A percentile compares a stretch with the other conserved stretches of the same genome.
These are phyloP conservation scores for Marchantia paleacea DNA, from an alignment of 225 moss, liverwort and hornwort species.

Conservation along the genomic window DNA sequence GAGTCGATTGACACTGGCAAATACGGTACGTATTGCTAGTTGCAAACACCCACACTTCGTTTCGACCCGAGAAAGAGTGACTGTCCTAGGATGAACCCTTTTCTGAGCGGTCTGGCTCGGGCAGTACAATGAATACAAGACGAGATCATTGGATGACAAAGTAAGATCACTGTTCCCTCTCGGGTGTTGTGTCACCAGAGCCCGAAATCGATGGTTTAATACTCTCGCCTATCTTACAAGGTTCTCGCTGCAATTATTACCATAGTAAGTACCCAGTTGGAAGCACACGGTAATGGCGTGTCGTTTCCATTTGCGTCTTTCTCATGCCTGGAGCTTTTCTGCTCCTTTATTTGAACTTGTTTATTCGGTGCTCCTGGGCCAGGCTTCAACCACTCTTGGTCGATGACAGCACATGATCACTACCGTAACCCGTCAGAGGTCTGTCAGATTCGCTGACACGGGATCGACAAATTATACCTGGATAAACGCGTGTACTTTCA, in stretches of 20 bases:
- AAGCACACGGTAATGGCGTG: neutral
- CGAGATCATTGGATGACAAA: neutral
- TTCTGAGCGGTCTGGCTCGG: too few species aligned
- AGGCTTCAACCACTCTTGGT: neutral
- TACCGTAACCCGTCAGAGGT: neutral
- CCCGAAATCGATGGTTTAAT: neutral
- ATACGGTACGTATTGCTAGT: neutral
- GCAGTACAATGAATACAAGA: neutral
- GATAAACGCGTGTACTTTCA: neutral
- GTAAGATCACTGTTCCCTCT: neutral
- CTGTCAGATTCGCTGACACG: neutral
- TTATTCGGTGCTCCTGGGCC: too few species aligned
- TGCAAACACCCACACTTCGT: too few species aligned
- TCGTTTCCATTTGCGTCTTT: neutral
- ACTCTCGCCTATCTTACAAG: neutral
- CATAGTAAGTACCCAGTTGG: neutral
- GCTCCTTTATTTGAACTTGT: neutral
- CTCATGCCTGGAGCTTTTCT: neutral
- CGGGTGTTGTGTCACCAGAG: neutral
- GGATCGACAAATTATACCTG: neutral
- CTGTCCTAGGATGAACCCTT: too few species aligned
- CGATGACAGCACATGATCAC: slow-evolving; percentile 5
- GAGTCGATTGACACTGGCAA: neutral
- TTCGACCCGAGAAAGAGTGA: too few species aligned
- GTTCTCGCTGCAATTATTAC: neutral